Evolutionary conservation across 495 filamentous ascomycete genomes (phyloP), one percentile per base, ranked within the genome.

Genomic region (Penicillium simplicissimum): DNA sequence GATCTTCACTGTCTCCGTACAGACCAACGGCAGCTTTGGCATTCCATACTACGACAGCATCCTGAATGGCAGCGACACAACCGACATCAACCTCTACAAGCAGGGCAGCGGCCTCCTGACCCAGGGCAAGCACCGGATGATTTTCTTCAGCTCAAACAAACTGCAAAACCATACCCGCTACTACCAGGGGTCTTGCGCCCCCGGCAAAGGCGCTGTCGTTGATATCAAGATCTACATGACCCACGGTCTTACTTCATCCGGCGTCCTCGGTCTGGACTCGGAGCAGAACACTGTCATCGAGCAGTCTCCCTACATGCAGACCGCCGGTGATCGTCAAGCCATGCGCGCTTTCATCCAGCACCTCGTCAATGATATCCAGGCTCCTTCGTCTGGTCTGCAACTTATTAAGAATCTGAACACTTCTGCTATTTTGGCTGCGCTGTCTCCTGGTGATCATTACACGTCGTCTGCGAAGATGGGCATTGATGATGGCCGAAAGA

Each of bases 371-470:
- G 73, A 78, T 23, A 82, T 91, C 58, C 83, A 78, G 19, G 82
- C 80, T 43, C 88, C 88, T 0, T 62, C 79, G 11, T 55, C 80
- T 11, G 82, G 81, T 64, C 68, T 76, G 21, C 80, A 82, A 1
- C 77, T 84, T 1, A 65, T 78, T 19, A 77, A 82, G 1, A 87
- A 86, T 67, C 81, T 87, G 37, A 80, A 84, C 45, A 62, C 64
- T 53, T 83, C 84, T 63, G 71, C 83, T 40, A 77, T 82, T 34
- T 81, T 82, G 52, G 61, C 71, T 2, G 54, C 63, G 17, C 51
- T 63, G 13, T 84, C 84, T 23, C 77, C 85, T 34, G 76, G 88
- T 60, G 91, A 88, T 73, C 90, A 92, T 80, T 92, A 88, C 87
- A 81, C 89, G 62, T 82, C 81, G 33, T 83, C 79, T 35, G 74